A percentile compares a stretch with the other conserved stretches of the same genome.
phyloP scores from a whole-genome alignment of 1,139 yeast species.

The Meyerozyma elateridarum region DNA sequence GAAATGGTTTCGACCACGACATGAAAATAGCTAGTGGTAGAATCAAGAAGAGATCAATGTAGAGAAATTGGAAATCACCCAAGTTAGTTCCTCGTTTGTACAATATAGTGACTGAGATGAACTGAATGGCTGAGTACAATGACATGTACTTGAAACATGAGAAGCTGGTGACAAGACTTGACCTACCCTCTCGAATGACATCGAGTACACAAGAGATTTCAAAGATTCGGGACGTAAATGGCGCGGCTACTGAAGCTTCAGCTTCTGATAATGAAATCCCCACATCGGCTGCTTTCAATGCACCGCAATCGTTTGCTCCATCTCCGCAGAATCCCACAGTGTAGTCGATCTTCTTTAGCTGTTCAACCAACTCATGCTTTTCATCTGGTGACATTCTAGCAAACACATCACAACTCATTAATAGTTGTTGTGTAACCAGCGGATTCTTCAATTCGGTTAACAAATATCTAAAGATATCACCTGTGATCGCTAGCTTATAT shows the following conservation, averaged over 20 bases:
- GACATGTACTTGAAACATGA: conserved; percentile 98
- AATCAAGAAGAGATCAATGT: conserved; percentile 85
- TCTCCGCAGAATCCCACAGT: conserved; percentile 98
- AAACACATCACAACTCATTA: conserved; percentile 72
- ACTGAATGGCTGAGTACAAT: conserved; percentile 92
- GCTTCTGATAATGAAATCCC: conserved; percentile 6
- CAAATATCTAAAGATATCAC: conserved; percentile 80
- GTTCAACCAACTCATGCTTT: conserved; percentile 90
- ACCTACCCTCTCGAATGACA: conserved; percentile 90
- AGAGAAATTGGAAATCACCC: conserved; percentile 96
- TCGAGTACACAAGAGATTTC: conserved; percentile 90
- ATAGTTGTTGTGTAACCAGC: conserved; percentile 47
- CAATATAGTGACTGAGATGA: conserved; percentile 76
- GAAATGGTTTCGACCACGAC: conserved; percentile 93
- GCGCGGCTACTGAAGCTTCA: conserved; percentile 51
- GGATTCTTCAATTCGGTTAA: conserved; percentile 50
- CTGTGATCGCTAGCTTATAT: conserved; percentile 80
- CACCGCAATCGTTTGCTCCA: conserved; percentile 97
- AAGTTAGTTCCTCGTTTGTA: conserved; percentile 87
- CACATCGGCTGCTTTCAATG: conserved; percentile 41
- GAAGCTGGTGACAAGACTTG: conserved; percentile 90
- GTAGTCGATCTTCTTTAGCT: conserved; percentile 76
- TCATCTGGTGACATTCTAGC: conserved; percentile 99
- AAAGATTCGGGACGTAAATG: conserved; percentile 85
- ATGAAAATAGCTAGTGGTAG: conserved; percentile 92